phyloP scores from a whole-genome alignment of 805 yeast species.

The Vanderwaltozyma tropicalis region DNA sequence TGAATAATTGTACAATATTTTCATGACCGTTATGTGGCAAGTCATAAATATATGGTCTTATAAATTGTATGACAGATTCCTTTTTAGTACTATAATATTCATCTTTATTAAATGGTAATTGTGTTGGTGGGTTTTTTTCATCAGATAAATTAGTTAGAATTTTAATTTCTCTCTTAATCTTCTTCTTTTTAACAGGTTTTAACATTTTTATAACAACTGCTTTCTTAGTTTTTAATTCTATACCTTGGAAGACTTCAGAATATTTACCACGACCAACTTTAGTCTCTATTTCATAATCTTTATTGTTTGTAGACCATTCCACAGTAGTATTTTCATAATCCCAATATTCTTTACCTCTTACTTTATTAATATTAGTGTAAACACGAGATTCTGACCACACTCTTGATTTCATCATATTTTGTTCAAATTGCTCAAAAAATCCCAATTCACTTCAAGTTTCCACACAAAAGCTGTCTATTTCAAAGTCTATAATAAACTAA shows the following conservation, averaged over 20 bases:
- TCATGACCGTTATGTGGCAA: conserved; percentile 36
- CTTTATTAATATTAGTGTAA: conserved; percentile 63
- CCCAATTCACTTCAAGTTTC: background rate
- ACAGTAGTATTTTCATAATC: conserved; percentile 65
- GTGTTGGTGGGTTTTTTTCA: conserved; percentile 23
- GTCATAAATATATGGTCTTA: conserved; percentile 20
- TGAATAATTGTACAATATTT: conserved; percentile 65
- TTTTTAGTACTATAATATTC: conserved; percentile 23
- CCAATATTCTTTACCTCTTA: conserved; percentile 68
- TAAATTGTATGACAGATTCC: conserved; percentile 18
- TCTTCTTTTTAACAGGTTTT: conserved; percentile 88
- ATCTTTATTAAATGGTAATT: conserved; percentile 15
- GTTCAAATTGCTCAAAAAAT: too few relatives aligned
- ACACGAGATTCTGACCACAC: conserved; percentile 46
- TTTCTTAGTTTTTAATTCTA: conserved; percentile 51
- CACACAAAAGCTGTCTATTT: background rate
- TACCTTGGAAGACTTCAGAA: conserved; percentile 88
- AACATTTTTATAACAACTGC: conserved; percentile 78
- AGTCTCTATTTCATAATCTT: conserved; percentile 62
- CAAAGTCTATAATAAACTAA: background rate
- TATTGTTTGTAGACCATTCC: conserved; percentile 48
- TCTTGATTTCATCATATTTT: conserved; percentile 25
- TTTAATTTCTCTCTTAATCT: conserved; percentile 81
- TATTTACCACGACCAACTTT: conserved; percentile 91
- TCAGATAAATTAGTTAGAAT: conserved; percentile 68